Conservation (phyloP, 148 eudicot species). For the Hydrangea macrophylla region DNA sequence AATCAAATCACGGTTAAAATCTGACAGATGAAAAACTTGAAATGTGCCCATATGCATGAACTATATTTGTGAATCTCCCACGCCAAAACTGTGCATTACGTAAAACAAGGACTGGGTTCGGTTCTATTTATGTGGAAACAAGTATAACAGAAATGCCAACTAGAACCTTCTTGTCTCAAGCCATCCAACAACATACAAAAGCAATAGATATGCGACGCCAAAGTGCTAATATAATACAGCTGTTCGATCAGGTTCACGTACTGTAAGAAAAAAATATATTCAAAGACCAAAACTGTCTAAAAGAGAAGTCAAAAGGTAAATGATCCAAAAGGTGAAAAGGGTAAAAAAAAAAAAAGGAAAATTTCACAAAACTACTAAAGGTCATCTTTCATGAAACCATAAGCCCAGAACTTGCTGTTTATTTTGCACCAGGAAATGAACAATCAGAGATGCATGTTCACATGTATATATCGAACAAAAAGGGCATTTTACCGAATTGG, state of each 20-base stretch:
- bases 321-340: neutral
- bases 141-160: neutral
- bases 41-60: too few relatives aligned
- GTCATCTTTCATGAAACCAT: slow-evolving; percentile 1
- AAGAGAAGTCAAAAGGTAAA: neutral
- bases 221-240: neutral
- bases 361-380: neutral
- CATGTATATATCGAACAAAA: neutral
- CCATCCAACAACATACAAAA: neutral
- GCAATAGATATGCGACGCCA: neutral
- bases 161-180: neutral
- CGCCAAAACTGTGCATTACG: too few relatives aligned
- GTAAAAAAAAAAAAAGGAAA: too few relatives aligned
- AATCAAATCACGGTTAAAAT: too few relatives aligned
- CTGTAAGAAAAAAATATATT: neutral
- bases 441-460: neutral
- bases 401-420: neutral
- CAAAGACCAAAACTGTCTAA: neutral
- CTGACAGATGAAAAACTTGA: too few relatives aligned
- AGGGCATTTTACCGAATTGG: slow-evolving; percentile 37
- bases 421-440: slow-evolving; percentile 2
- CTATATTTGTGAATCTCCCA: too few relatives aligned
- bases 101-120: neutral
- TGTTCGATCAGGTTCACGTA: neutral
- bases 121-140: neutral